Evolutionary conservation across 1,284 basidiomycete species (phyloP).

Genomic region (Boletus smithii): DNA sequence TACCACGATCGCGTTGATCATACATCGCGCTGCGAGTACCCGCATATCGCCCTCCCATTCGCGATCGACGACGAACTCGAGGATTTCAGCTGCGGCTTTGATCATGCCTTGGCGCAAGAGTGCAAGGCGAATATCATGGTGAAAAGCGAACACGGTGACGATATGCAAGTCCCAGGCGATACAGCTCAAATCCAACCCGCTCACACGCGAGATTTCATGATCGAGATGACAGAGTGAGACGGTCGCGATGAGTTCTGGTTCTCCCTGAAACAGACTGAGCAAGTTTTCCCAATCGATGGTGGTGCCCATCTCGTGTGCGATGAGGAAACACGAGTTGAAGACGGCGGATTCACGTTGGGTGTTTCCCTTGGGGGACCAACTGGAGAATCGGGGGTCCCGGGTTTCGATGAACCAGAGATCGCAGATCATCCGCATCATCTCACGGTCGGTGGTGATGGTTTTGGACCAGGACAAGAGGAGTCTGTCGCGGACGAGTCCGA

Average conservation of each 20-base stretch:
- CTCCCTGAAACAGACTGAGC: slow-evolving; percentile 20
- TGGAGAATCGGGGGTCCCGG: slow-evolving; percentile 24
- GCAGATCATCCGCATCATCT: slow-evolving; percentile 30
- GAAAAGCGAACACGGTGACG: slow-evolving; percentile 23
- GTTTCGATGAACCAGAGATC: slow-evolving; percentile 32
- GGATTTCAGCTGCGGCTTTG: slow-evolving; percentile 23
- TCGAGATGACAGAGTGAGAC: slow-evolving; percentile 27
- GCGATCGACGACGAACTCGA: slow-evolving; percentile 11
- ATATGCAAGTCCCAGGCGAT: slow-evolving; percentile 32
- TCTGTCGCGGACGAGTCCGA: slow-evolving; percentile 28
- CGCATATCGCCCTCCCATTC: slow-evolving; percentile 13
- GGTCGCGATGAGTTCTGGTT: slow-evolving; percentile 20
- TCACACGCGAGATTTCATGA: slow-evolving; percentile 20
- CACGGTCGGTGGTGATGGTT: slow-evolving; percentile 21
- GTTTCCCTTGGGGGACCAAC: slow-evolving; percentile 11
- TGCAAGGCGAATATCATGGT: slow-evolving; percentile 15
- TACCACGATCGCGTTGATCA: slow-evolving; percentile 21
- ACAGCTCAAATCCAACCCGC: slow-evolving; percentile 22
- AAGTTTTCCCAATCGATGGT: slow-evolving; percentile 26
- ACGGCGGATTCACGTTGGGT: slow-evolving; percentile 30
- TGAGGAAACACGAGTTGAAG: slow-evolving; percentile 29
- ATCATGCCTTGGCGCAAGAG: slow-evolving; percentile 27
- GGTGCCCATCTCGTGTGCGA: slow-evolving; percentile 22
- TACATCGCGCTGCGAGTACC: slow-evolving; percentile 23
- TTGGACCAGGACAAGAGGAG: slow-evolving; percentile 28